Evolutionary conservation across 2,329 filamentous ascomycete genomes (phyloP).

Genomic region (Calonectria leucothoes): DNA sequence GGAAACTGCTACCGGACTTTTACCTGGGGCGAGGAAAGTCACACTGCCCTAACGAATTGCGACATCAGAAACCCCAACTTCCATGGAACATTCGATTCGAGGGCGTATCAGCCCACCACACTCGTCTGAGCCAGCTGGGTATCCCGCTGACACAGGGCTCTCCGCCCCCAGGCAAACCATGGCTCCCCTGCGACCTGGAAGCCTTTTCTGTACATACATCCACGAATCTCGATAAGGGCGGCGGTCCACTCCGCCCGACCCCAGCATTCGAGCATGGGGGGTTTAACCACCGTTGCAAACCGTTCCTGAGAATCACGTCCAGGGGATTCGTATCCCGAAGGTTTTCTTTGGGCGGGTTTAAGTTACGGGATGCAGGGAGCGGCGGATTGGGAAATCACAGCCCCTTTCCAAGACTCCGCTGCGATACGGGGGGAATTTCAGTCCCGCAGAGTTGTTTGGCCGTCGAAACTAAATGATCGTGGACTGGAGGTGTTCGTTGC

Average conservation of each 20-base stretch:
- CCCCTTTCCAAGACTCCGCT: not conserved
- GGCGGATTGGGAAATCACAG: not conserved
- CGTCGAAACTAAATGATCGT: not conserved
- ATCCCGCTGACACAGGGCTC: slow-evolving; percentile 11
- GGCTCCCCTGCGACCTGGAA: slow-evolving; percentile 4
- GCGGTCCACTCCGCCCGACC: slow-evolving; percentile 25
- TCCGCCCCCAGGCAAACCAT: slow-evolving; percentile 10
- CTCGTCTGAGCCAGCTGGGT: slow-evolving; percentile 25
- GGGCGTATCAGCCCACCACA: slow-evolving; percentile 25
- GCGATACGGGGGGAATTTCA: not conserved
- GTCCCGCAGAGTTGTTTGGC: not conserved
- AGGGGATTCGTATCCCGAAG: slow-evolving; percentile 26
- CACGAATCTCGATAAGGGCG: slow-evolving; percentile 32
- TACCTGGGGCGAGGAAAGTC: not conserved
- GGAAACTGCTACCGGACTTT: slow-evolving; percentile 19
- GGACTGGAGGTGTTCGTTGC: not conserved
- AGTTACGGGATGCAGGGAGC: not conserved
- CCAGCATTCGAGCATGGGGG: slow-evolving; percentile 12
- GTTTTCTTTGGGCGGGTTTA: not conserved
- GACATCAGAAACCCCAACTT: slow-evolving; percentile 16
- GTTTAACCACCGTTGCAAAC: slow-evolving; percentile 28
- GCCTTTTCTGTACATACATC: slow-evolving; percentile 14
- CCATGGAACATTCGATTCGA: slow-evolving; percentile 33
- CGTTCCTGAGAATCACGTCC: slow-evolving; percentile 5
- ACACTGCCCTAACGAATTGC: slow-evolving; percentile 6